These are phyloP conservation scores for Calonectria pseudoturangicola DNA, from an alignment of 2,329 filamentous ascomycete genomes.

Conservation along the genomic window DNA sequence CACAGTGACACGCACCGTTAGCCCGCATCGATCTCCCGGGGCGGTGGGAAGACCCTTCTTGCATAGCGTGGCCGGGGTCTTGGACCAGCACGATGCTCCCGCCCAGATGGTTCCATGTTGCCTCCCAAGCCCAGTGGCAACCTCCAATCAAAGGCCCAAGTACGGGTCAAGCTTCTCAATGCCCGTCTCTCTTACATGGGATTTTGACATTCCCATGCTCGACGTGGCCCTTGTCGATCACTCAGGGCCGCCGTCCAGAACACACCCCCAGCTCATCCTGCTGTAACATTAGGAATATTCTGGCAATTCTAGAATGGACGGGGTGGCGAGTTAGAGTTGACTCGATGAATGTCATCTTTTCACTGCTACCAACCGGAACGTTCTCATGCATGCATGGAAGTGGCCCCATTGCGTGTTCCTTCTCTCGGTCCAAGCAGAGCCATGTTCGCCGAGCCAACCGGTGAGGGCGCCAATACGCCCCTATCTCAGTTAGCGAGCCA, in stretches of 20 bases:
- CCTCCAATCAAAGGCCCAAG: constrained; percentile 8
- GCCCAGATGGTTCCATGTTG: neutral
- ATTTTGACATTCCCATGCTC: constrained; percentile 7
- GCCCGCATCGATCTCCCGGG: constrained; percentile 53
- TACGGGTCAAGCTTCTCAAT: neutral
- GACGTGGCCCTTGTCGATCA: neutral
- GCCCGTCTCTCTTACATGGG: neutral
- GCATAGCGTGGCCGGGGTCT: constrained; percentile 44
- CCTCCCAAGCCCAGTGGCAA: neutral
- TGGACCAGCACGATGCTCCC: neutral
- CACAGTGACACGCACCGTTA: constrained; percentile 53
- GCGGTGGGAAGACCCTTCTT: constrained; percentile 50
- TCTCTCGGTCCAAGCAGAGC: neutral
- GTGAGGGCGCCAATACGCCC: neutral
- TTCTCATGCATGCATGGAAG: neutral
- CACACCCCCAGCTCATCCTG: neutral
- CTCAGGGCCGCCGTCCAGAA: constrained; percentile 3
- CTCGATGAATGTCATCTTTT: neutral
- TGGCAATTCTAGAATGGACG: neutral
- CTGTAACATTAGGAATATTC: neutral
- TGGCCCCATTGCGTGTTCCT: neutral
- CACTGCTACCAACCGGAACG: neutral
- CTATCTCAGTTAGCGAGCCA: neutral
- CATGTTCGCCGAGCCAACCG: neutral
- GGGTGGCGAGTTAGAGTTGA: constrained; percentile 1